A percentile compares a stretch with the other conserved stretches of the same genome.
Conservation (phyloP, 202 grass and related monocot species). For the Sporobolus alterniflorus region DNA sequence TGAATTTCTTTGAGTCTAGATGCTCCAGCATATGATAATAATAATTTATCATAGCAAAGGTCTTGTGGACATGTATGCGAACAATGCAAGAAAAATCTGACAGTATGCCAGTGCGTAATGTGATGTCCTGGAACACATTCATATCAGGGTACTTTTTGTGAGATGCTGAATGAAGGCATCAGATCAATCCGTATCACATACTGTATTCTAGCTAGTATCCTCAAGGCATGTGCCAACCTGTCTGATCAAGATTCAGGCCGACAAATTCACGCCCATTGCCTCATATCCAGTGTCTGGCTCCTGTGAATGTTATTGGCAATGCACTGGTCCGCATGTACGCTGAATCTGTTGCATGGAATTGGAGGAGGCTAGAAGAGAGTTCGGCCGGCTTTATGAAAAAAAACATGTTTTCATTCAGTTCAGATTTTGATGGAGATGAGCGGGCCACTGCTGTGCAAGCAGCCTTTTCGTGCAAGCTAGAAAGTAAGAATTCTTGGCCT, state of each 20-base stretch:
- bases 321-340: conserved; percentile 79
- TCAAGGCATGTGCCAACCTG: conserved; percentile 78
- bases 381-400: conserved; percentile 63
- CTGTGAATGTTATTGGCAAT: conserved; percentile 73
- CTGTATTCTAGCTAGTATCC: conserved; percentile 64
- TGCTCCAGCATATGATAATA: too few species aligned
- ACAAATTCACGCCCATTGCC: conserved; percentile 68
- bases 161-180: conserved; percentile 65
- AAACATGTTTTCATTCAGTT: conserved; percentile 57
- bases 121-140: too few species aligned
- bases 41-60: too few species aligned
- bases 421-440: conserved; percentile 31
- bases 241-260: conserved; percentile 55
- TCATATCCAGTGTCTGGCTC: conserved; percentile 53
- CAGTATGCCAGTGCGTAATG: conserved; percentile 49
- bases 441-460: too few species aligned
- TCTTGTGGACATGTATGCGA: conserved; percentile 84
- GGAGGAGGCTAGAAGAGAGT: conserved; percentile 62
- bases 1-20: too few species aligned
- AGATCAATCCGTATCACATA: conserved; percentile 81
- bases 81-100: conserved; percentile 65
- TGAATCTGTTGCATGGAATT: conserved; percentile 69
- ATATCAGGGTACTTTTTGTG: conserved; percentile 54
- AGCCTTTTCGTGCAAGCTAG: too few species aligned
- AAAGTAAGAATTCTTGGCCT: too few species aligned